phyloP scores from a whole-genome alignment of 164 flowering plant species.

The Nelumbo lutea region DNA sequence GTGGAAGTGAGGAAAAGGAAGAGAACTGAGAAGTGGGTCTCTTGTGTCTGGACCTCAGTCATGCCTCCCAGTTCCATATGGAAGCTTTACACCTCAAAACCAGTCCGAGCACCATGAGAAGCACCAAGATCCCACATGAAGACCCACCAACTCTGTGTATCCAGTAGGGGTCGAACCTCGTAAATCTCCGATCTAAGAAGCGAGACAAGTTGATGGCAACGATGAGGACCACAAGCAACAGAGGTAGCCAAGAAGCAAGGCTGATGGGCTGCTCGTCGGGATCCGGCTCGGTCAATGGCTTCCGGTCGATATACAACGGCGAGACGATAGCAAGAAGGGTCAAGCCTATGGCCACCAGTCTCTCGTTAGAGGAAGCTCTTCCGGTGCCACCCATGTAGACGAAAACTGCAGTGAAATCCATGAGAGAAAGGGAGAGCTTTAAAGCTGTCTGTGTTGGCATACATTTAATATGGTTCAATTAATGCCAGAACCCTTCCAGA shows the following conservation, averaged over 20 bases:
- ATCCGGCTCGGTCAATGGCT: not conserved
- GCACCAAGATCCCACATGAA: not conserved
- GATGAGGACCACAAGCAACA: not conserved
- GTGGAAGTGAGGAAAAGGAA: too few species aligned
- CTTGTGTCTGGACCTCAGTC: too few species aligned
- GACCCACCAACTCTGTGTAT: not conserved
- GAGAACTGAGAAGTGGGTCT: too few species aligned
- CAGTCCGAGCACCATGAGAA: not conserved
- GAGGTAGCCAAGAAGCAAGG: not conserved
- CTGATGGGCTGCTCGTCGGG: not conserved
- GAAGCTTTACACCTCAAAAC: not conserved
- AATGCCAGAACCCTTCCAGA: too few species aligned
- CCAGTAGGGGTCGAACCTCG: not conserved
- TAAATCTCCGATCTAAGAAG: not conserved
- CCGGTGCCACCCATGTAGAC: not conserved
- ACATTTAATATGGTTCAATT: too few species aligned
- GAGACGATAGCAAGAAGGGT: not conserved
- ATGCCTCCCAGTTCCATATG: too few species aligned
- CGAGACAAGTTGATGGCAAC: not conserved
- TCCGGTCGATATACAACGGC: not conserved
- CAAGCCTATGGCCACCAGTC: conserved; percentile 1
- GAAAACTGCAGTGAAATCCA: too few species aligned
- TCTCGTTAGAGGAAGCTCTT: not conserved
- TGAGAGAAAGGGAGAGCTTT: too few species aligned
- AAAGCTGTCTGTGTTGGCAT: too few species aligned